Percentiles rank a stretch among this genome's conserved stretches.
Evolutionary conservation across 1,139 yeast species (phyloP).

Genomic region (Scheffersomyces lignicola): DNA sequence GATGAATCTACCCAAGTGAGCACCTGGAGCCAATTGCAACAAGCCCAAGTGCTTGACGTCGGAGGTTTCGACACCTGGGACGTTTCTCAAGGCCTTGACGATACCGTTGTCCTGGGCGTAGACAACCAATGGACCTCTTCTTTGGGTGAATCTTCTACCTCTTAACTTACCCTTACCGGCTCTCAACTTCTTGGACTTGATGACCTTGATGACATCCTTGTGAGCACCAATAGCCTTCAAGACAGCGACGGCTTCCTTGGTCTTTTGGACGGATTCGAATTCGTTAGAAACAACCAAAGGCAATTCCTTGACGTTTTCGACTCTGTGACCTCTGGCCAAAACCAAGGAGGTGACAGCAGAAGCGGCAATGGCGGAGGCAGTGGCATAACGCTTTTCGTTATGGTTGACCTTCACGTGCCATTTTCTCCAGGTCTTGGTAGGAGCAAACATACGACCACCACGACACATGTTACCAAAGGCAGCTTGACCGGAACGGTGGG

Average conservation of each 20-base stretch:
- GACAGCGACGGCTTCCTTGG: slow-evolving; percentile 98
- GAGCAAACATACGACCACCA: slow-evolving; percentile 99
- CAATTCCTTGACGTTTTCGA: slow-evolving; percentile 96
- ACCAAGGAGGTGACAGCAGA: slow-evolving; percentile 98
- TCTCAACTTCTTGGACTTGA: slow-evolving; percentile 98
- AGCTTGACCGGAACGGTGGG: slow-evolving; percentile 99
- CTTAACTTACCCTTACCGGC: slow-evolving; percentile 99
- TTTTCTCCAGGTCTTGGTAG: slow-evolving; percentile 99
- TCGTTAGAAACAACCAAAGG: slow-evolving; percentile 97
- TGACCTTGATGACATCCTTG: slow-evolving; percentile 96
- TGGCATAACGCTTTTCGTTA: slow-evolving; percentile 99
- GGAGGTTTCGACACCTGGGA: slow-evolving; percentile 99
- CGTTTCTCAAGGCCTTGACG: slow-evolving; percentile 98
- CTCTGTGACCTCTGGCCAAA: slow-evolving; percentile 99
- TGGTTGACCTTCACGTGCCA: slow-evolving; percentile 99
- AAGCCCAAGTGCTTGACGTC: slow-evolving; percentile 91
- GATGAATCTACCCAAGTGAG: slow-evolving; percentile 99
- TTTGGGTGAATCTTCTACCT: slow-evolving; percentile 99
- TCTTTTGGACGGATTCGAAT: slow-evolving; percentile 89
- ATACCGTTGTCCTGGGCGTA: slow-evolving; percentile 97
- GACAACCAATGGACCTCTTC: slow-evolving; percentile 99
- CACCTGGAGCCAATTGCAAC: slow-evolving; percentile 99
- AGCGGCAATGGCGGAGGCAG: slow-evolving; percentile 99
- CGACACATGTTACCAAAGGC: slow-evolving; percentile 99
- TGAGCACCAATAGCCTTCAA: slow-evolving; percentile 99